Base-by-base conservation (phyloP, 495 filamentous ascomycete genomes). In the Hyaloscypha hepaticicola region DNA sequence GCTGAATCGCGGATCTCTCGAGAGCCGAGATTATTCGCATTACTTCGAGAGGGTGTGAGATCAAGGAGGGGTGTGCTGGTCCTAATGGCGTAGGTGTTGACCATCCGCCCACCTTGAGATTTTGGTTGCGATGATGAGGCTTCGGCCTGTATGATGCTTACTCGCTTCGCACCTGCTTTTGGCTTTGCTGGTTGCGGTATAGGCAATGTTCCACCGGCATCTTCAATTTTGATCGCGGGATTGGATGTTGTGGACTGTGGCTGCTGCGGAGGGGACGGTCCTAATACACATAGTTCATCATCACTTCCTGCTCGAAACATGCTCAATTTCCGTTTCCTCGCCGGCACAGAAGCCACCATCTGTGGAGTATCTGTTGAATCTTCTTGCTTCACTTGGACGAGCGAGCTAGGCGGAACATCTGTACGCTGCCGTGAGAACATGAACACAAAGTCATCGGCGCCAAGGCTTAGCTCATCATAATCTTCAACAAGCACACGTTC, bases 381-480 rank as follows among this genome's bases (percentile, higher is more conserved):
- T 45, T 66, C 60, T 24, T 41, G 26, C 27, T 64, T 56, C 1
- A 60, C 29, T 21, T 25, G 41, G 8, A 29, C 33, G 16, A 55
- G 21, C 51, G 60, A 21, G 26, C 2, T 26, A 22, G 33, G 21
- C 16, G 12, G 31, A 26, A 55, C 41, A 16, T 52, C 28, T n/a
- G 24, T 38, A 14, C 31, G 24, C 29, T 45, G 60, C 38, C 22
- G 3, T 21, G 60, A 55, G 19, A 67, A 69, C 25, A 70, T 53
- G 5, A 74, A 68, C 25, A 69, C 66, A 60, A 75, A 70, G 52
- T 69, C 65, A 16, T 68, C 58, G 0, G 63, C 57, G 5, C 59
- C 53, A 5, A 76, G 66, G 61, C 74, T 74, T 16, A 79, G 73
- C 56, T 78, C 76, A 66, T 77, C 75, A 25, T 74, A 56, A 28